Base-by-base conservation (phyloP, 1,284 basidiomycete species). In the Schizophyllum amplum region DNA sequence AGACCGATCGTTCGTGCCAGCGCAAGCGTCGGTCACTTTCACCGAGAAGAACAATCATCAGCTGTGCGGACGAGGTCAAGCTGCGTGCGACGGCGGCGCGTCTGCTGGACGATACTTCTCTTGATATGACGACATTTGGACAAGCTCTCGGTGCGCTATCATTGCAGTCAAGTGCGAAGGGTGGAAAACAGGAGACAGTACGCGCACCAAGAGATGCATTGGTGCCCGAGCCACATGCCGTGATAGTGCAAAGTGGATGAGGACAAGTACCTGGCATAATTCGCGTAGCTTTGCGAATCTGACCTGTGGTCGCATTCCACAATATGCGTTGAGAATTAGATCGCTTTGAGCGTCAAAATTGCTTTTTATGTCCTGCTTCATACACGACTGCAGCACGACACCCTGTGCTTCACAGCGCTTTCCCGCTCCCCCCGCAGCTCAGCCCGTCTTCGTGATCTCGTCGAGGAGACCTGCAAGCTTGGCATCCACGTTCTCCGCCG, bases 121-220 rank as follows among this genome's bases (percentile, higher is more conserved):
- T 78, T 47, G 75, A 79, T 62, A 59, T 75, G 61, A 51, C 61
- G 3, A 71, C 71, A 17, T 72, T 79, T 58, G 70, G 67, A 11
- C 69, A 75, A 26, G 68, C 73, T 6, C 59, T 79, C 58, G 69
- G 64, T 6, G 64, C 66, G 24, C 74, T 76, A 47, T 71, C 75
- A 59, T 58, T 54, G 22, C 61, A 59, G 24, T 49, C 54, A 5
- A 23, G 25, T 42, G 33, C 33, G 17, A 42, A 17, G 33, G 33
- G 13, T 13, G 17, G 17, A 17, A 42, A 9, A 9, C 11, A 42
- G 13, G 33, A 42, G 33, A 9, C 13, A 42, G 3, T 42, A 42
- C 33, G n/a, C n/a, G n/a, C n/a, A n/a, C n/a, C n/a, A n/a, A n/a
- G n/a, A n/a, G n/a, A n/a, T n/a, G n/a, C n/a, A n/a, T n/a, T n/a